Evolutionary conservation across 148 eudicot genomes (phyloP).

Genomic region (Gaultheria prostrata): DNA sequence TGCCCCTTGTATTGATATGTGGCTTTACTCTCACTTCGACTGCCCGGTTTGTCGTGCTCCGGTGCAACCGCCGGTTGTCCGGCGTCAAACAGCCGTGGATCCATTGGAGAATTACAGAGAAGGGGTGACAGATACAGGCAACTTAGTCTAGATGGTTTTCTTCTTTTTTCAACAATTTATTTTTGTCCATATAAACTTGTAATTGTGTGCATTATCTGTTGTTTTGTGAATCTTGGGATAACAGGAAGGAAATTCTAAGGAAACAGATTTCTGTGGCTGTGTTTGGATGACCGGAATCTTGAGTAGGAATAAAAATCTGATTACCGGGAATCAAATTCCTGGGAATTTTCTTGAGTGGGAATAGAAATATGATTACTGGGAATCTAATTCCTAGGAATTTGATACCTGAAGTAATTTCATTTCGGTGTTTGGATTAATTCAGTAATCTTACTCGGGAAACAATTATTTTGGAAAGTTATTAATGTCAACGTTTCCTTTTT

Average conservation of each 20-base stretch:
- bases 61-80: constrained; percentile 25
- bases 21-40: constrained; percentile 62
- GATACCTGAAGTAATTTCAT: too few relatives aligned
- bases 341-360: too few relatives aligned
- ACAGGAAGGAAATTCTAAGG: neutral
- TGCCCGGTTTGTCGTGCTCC: constrained; percentile 79
- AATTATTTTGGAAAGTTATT: too few relatives aligned
- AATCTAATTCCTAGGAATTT: too few relatives aligned
- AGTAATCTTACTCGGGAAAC: too few relatives aligned
- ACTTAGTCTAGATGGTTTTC: neutral
- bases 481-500: too few relatives aligned
- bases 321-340: too few relatives aligned
- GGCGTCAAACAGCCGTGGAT: neutral
- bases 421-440: too few relatives aligned
- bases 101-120: constrained; percentile 21
- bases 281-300: too few relatives aligned
- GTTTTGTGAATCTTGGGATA: neutral
- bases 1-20: constrained; percentile 68
- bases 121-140: constrained; percentile 16
- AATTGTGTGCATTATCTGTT: neutral
- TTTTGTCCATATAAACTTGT: neutral
- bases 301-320: too few relatives aligned
- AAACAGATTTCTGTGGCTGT: neutral
- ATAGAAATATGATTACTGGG: too few relatives aligned
- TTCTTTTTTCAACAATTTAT: neutral